These are phyloP conservation scores for Gnomoniopsis smithogilvyi DNA, from an alignment of 2,329 filamentous ascomycete species.

Conservation along the genomic window DNA sequence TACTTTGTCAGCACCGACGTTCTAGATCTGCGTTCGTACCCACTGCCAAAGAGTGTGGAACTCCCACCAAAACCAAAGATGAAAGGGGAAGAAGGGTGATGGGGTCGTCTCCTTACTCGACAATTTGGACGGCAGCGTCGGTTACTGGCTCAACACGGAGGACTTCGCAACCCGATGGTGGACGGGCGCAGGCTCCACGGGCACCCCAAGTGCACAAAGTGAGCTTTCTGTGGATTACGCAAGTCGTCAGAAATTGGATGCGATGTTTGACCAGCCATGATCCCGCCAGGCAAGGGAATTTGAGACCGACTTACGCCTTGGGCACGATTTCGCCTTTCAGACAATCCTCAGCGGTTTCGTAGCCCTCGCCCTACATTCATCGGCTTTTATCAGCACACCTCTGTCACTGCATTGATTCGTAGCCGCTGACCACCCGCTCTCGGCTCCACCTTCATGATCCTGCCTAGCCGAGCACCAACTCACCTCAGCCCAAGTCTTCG, in stretches of 20 bases:
- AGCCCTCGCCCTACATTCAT: slow-evolving; percentile 27
- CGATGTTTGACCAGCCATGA: background rate
- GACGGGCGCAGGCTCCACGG: slow-evolving; percentile 43
- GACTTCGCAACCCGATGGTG: slow-evolving; percentile 28
- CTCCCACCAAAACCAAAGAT: background rate
- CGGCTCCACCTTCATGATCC: background rate
- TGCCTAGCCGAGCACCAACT: slow-evolving; percentile 25
- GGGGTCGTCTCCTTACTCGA: slow-evolving; percentile 50
- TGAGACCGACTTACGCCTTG: slow-evolving; percentile 40
- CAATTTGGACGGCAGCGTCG: slow-evolving; percentile 39
- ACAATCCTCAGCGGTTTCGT: slow-evolving; percentile 43
- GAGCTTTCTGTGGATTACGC: slow-evolving; percentile 29
- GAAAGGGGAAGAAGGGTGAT: slow-evolving; percentile 20
- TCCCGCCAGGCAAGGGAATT: background rate
- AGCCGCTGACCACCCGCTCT: background rate
- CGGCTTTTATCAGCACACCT: background rate
- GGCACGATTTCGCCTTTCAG: slow-evolving; percentile 40
- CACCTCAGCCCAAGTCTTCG: slow-evolving; percentile 67
- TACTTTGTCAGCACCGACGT: slow-evolving; percentile 4
- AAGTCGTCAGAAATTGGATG: slow-evolving; percentile 2
- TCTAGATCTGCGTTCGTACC: background rate
- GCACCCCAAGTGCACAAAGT: slow-evolving; percentile 44
- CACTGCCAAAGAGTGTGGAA: background rate
- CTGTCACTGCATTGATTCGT: background rate
- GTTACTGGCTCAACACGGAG: slow-evolving; percentile 22